Evolutionary conservation across 139 green algal genomes (phyloP), one percentile per base, ranked within the genome.

Genomic region (Marvania coccoides): DNA sequence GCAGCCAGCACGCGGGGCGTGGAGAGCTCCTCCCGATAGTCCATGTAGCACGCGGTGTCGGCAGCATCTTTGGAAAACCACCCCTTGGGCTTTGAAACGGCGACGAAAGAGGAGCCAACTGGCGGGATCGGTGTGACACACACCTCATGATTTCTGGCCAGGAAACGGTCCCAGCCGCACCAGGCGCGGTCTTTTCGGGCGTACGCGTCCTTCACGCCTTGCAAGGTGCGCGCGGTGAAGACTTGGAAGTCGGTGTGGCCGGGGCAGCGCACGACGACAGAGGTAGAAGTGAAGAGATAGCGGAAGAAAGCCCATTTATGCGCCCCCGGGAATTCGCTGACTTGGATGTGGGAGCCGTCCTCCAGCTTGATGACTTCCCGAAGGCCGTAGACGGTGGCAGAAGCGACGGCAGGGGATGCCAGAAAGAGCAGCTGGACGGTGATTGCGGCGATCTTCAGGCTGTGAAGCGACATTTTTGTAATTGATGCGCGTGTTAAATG

Each of bases 151-250:
- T 47, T 39, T 28, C 35, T 34, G 15, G 42, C 56, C 6, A 60
- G 48, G 28, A 75, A 40, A 15, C 40, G 57, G 4, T 68, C 46
- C 45, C 64, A 35, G 29, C 77, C 77, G 45, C 77, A 83, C 77
- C 77, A 83, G 9, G 69, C 73, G n/a, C 42, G 53, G 12, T 69
- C 42, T 2, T 47, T 51, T 2, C 51, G 31, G 0, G n/a, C 19
- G 8, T 76, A 63, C 7, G 59, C 54, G 1, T 60, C 63, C 0
- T n/a, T 12, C 8, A 83, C 53, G 9, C 31, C 19, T 4, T 58
- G 31, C 26, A 72, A 30, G 37, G 35, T 47, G 24, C 33, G 7
- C 7, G 64, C 68, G 5, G 57, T n/a, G 35, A 65, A 83, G 2
- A 83, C 69, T 0, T 53, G 14, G 28, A 74, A 65, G 38, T 79